Conservation (phyloP, 2,329 filamentous ascomycete species). For the Beauveria pseudobassiana region DNA sequence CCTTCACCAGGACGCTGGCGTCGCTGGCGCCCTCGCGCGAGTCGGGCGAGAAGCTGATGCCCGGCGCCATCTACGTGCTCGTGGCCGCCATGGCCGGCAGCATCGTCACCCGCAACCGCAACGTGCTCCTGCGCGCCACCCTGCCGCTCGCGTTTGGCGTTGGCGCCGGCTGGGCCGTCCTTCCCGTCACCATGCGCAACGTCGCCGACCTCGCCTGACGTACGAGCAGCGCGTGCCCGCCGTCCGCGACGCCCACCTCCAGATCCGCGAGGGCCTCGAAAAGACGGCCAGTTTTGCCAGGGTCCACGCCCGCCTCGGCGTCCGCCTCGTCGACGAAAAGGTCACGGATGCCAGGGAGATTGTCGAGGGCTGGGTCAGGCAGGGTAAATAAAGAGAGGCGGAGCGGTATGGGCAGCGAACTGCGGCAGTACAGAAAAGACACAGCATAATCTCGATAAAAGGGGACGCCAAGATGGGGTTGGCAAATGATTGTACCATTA, state of each 20-base stretch:
- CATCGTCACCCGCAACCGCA: constrained; percentile 83
- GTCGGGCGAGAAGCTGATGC: constrained; percentile 81
- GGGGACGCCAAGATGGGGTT: not conserved
- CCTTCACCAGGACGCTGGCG: constrained; percentile 82
- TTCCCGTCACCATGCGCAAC: constrained; percentile 88
- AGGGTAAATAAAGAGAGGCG: constrained; percentile 58
- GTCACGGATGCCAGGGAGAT: constrained; percentile 67
- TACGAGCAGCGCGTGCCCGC: constrained; percentile 87
- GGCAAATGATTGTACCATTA: constrained; percentile 29
- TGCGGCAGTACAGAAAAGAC: not conserved
- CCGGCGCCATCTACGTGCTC: constrained; percentile 83
- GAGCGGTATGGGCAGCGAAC: constrained; percentile 12
- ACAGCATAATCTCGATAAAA: not conserved
- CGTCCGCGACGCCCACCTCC: constrained; percentile 72
- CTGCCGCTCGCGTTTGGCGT: constrained; percentile 75
- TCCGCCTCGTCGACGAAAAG: constrained; percentile 71
- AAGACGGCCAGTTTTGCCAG: constrained; percentile 66
- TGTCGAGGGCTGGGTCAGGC: constrained; percentile 84
- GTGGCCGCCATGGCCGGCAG: constrained; percentile 92
- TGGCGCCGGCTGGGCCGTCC: constrained; percentile 72
- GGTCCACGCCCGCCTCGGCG: constrained; percentile 63
- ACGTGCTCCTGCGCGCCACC: constrained; percentile 69
- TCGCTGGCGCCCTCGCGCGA: constrained; percentile 80
- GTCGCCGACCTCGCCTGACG: constrained; percentile 75
- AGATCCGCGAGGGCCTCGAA: constrained; percentile 59